Conservation (phyloP, 768 basidiomycete genomes). For the Auriscalpium microsporum region DNA sequence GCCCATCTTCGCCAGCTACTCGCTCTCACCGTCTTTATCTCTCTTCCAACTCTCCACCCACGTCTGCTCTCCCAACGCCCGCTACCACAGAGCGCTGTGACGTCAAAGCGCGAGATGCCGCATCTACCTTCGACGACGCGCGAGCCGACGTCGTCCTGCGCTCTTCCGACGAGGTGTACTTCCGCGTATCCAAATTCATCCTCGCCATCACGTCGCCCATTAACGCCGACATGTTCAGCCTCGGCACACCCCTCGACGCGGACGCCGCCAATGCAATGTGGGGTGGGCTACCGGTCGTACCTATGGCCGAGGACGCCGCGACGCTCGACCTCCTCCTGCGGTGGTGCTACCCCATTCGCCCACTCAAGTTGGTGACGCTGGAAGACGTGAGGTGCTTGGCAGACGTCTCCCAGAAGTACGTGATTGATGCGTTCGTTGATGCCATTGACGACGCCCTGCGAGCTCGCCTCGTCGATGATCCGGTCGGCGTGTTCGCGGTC, state of each 20-base stretch:
- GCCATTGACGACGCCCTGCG: not conserved
- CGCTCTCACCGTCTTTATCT: too few relatives aligned
- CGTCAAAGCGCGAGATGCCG: too few relatives aligned
- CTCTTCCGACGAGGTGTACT: conserved; percentile 5
- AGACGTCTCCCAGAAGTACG: not conserved
- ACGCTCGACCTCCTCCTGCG: not conserved
- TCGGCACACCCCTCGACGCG: conserved; percentile 14
- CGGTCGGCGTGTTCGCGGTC: not conserved
- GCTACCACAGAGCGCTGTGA: too few relatives aligned
- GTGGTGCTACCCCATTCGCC: not conserved
- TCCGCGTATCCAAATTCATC: conserved; percentile 3
- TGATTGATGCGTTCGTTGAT: not conserved
- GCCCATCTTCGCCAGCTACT: too few relatives aligned
- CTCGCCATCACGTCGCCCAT: not conserved
- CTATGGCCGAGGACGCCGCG: not conserved
- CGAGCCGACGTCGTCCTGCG: conserved; percentile 5
- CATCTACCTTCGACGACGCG: not conserved
- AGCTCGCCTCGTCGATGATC: not conserved
- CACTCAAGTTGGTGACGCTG: not conserved
- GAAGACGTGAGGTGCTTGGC: not conserved
- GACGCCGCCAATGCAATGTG: not conserved
- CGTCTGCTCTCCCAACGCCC: too few relatives aligned
- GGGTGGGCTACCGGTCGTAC: not conserved
- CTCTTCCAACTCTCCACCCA: too few relatives aligned
- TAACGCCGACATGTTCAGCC: not conserved